Conservation (phyloP, 176 grass and related monocot genomes). For the Cenchrus purpureus region DNA sequence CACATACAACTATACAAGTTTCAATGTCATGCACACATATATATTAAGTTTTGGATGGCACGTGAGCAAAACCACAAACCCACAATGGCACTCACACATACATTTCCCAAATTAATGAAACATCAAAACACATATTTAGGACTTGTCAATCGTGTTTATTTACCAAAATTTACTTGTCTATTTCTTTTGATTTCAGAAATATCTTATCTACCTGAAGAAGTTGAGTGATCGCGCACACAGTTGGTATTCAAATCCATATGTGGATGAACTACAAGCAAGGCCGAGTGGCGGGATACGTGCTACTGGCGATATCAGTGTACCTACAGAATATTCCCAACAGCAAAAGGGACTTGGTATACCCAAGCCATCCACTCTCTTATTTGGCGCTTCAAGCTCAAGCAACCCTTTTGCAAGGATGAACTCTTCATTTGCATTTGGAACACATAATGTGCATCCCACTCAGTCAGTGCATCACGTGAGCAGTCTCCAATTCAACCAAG, state of each 20-base stretch:
- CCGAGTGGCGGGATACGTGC: not conserved
- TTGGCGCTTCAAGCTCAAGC: not conserved
- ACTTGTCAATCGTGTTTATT: not conserved
- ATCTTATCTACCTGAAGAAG: conserved; percentile 52
- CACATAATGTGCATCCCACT: not conserved
- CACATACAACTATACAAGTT: not conserved
- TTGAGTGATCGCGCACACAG: not conserved
- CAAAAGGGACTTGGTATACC: not conserved
- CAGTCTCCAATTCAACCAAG: not conserved
- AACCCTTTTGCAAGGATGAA: conserved; percentile 20
- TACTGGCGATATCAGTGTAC: conserved; percentile 19
- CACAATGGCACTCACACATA: not conserved
- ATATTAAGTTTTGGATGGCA: too few species aligned
- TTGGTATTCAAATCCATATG: not conserved
- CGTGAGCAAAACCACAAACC: not conserved
- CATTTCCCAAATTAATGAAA: conserved; percentile 6
- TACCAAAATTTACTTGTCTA: not conserved
- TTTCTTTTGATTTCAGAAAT: conserved; percentile 63
- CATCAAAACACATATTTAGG: not conserved
- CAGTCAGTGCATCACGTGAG: not conserved
- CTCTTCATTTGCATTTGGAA: conserved; percentile 3
- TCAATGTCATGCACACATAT: not conserved
- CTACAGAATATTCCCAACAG: conserved; percentile 29
- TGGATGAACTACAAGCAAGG: conserved; percentile 1
- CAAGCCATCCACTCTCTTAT: not conserved